Evolutionary conservation across 345 rosid genomes (phyloP), one percentile per base, ranked within the genome.

Genomic region (Salix udensis): DNA sequence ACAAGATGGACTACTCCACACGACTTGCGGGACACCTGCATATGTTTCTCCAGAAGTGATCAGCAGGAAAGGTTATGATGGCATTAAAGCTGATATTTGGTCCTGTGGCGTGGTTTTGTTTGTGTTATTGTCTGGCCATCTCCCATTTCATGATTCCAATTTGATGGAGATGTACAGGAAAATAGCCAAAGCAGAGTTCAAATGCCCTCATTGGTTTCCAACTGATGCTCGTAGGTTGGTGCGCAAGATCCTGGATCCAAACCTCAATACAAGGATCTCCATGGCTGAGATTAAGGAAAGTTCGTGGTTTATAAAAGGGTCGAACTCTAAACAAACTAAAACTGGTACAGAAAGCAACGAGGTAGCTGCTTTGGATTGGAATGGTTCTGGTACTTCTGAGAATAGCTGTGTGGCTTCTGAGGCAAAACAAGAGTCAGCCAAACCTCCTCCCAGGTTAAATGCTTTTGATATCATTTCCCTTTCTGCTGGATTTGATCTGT

Each of bases 1-100:
- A 2, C 83, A 76, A 72, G 83, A 80, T 23, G 83, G 83, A 10
- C 48, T 80, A 36, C 80, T 80, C 14, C 77, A 76, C 50, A 80
- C 83, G 18, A 80, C 83, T 26, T 80, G 83, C 72, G 83, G 83
- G 44, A 80, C 80, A 15, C 80, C 83, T 58, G 83, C 83, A 65
- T 80, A 80, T 71, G 79, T 80, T 53, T 79, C 79, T 70, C 79
- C 79, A 6, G 82, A 80, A 75, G 82, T 80, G 28, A 75, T 80
- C 55, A 65, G 65, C 68, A 70, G 79, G 74, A 80, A 75, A 75
- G 82, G 82, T 34, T 80, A 80, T 80, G 82, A 80, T 80, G 82
- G 82, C 11, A 71, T 76, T 2, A 80, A 80, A 65, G 79, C 82
- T 65, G 82, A 80, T 66, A 75, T 65, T 71, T 80, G 82, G 82